Evolutionary conservation across 1,139 yeast genomes (phyloP).

Genomic region (Yarrowia galli): DNA sequence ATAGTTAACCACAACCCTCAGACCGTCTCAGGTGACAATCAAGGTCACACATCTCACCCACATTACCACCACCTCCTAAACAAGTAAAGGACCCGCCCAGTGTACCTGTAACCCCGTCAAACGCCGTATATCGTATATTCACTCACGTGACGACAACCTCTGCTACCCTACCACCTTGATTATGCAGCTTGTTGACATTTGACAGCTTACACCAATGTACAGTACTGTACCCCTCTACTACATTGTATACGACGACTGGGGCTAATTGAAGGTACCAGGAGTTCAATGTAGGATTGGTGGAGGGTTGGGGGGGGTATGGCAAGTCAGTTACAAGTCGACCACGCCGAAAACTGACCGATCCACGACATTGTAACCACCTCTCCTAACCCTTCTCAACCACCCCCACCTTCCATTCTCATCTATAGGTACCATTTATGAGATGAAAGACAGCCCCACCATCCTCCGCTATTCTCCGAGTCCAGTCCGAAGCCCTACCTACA

Average conservation of each 20-base stretch:
- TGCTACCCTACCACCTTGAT: not conserved
- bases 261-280: not conserved
- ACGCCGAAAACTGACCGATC: not conserved
- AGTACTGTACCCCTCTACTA: constrained; percentile 17
- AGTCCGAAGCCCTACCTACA: not conserved
- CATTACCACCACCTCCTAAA: too few species aligned
- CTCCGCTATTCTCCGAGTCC: not conserved
- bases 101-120: too few species aligned
- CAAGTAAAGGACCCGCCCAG: too few species aligned
- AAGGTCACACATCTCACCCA: not conserved
- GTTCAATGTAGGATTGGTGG: not conserved
- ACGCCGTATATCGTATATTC: not conserved
- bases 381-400: too few species aligned
- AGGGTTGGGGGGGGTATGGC: too few species aligned
- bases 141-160: not conserved
- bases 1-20: too few species aligned
- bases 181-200: not conserved
- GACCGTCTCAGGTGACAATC: too few species aligned
- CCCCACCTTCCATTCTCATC: not conserved
- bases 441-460: not conserved
- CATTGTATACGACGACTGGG: not conserved
- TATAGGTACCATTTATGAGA: not conserved
- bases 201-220: constrained; percentile 4
- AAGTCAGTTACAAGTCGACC: too few species aligned
- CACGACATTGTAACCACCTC: not conserved